Base-by-base conservation (phyloP, 106 monocot species). In the Gastrodia elata region DNA sequence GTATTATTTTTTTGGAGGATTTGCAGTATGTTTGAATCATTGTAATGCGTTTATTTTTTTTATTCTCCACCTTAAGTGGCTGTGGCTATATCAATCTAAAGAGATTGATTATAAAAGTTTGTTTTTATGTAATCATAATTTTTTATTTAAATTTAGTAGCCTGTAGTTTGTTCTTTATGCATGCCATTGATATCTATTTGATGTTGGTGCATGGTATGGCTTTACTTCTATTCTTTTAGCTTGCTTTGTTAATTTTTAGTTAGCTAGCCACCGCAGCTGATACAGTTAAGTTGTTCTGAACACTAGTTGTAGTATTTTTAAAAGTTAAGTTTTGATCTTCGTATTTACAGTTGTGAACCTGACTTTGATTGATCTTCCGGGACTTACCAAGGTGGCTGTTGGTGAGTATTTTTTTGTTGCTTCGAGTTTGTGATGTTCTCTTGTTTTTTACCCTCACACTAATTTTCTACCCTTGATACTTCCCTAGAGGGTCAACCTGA, bases 351-450 rank as follows among this genome's bases (percentile, higher is more conserved):
- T 97, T 86, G 92, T 97, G 48, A 92, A 97, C 71, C 77, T 97
- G 71, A 97, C 97, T 6, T 86, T 97, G 10, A 64, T 97, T 80
- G 97, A 97, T 84, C 92, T 97, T 74, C 97, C 97, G 77, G 92
- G 97, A 24, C 88, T 93, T 65, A 97, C 97, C 49, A 97, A 97
- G 75, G 97, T 97, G 32, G 97, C 97, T 73, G 86, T 92, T 71
- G 96, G 96, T 96, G 78, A 87, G 91, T 86, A 40, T 8, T 69
- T 41, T 69, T 69, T 69, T 68, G 9, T 24, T 68, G 24, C 24
- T n/a, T 38, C 5, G 1, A 39, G 38, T 38, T 69, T 69, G 39
- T 1, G 15, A 67, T 67, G 67, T 8, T 20, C 6, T 1, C 36
- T 67, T 38, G 3, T 67, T 20, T 67, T 22, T 67, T 16, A 67